Conservation (phyloP, 1,139 yeast species). For the Zygosaccharomyces sapae region DNA sequence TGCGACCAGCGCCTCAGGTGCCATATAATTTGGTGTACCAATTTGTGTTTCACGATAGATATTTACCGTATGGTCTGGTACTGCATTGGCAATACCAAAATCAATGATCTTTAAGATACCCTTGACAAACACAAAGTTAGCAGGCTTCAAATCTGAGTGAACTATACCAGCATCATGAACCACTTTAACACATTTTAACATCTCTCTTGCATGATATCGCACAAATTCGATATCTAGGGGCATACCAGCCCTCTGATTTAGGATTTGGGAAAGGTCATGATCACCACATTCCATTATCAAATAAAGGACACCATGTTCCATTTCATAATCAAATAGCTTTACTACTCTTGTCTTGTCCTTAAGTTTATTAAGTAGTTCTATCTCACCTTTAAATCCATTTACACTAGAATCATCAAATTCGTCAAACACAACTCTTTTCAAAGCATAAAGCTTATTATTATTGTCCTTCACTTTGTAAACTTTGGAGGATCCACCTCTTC, state of each 20-base stretch:
- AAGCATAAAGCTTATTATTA: conserved; percentile 62
- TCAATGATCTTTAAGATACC: conserved; percentile 87
- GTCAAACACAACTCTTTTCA: conserved; percentile 77
- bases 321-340: conserved; percentile 66
- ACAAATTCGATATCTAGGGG: conserved; percentile 75
- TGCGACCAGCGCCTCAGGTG: conserved; percentile 85
- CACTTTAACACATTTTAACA: conserved; percentile 77
- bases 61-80: conserved; percentile 88
- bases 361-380: conserved; percentile 62
- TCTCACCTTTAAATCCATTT: conserved; percentile 84
- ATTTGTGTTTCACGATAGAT: conserved; percentile 86
- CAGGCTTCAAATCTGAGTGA: conserved; percentile 94
- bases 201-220: conserved; percentile 73
- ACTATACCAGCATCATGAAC: conserved; percentile 88
- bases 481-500: conserved; percentile 91
- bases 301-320: conserved; percentile 59
- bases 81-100: conserved; percentile 93
- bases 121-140: conserved; percentile 82
- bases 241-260: conserved; percentile 51
- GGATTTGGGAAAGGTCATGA: conserved; percentile 78
- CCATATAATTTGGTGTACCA: conserved; percentile 97
- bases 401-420: conserved; percentile 74
- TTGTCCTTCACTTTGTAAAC: conserved; percentile 75
- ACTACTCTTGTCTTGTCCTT: conserved; percentile 71
- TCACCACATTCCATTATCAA: conserved; percentile 97